These are phyloP conservation scores for Geotrichum klebahnii DNA, from an alignment of 1,139 yeast genomes.

Conservation along the genomic window DNA sequence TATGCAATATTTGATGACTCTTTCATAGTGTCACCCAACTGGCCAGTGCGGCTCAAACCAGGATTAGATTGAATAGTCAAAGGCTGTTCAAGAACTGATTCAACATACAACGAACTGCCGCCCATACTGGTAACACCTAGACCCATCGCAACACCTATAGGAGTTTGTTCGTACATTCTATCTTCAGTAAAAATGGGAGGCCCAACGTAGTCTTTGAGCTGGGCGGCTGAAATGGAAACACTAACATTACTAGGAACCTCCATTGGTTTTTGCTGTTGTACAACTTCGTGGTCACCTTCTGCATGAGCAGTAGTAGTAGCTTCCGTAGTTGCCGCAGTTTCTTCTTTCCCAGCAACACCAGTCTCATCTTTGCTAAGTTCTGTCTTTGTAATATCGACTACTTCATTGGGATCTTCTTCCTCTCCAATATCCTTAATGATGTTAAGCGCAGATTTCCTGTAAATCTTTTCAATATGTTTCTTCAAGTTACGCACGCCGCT, in stretches of 20 bases:
- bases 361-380: too few species aligned
- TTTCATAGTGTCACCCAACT: slow-evolving; percentile 94
- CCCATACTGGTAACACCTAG: slow-evolving; percentile 91
- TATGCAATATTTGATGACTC: slow-evolving; percentile 92
- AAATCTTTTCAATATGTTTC: slow-evolving; percentile 82
- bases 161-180: slow-evolving; percentile 74
- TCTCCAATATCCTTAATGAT: slow-evolving; percentile 56
- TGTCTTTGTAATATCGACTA: neutral
- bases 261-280: slow-evolving; percentile 34
- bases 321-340: neutral
- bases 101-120: slow-evolving; percentile 89
- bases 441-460: slow-evolving; percentile 83
- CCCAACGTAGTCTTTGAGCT: slow-evolving; percentile 81
- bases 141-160: slow-evolving; percentile 97
- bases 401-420: slow-evolving; percentile 13
- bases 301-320: neutral
- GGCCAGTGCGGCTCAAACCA: slow-evolving; percentile 74
- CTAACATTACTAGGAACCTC: slow-evolving; percentile 63
- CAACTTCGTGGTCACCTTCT: slow-evolving; percentile 34
- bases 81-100: slow-evolving; percentile 84
- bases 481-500: slow-evolving; percentile 93
- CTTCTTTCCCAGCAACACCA: too few species aligned
- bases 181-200: slow-evolving; percentile 85
- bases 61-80: slow-evolving; percentile 43
- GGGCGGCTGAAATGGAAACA: slow-evolving; percentile 59